phyloP scores from a whole-genome alignment of 768 basidiomycete genomes.

The Collybia mongolica region DNA sequence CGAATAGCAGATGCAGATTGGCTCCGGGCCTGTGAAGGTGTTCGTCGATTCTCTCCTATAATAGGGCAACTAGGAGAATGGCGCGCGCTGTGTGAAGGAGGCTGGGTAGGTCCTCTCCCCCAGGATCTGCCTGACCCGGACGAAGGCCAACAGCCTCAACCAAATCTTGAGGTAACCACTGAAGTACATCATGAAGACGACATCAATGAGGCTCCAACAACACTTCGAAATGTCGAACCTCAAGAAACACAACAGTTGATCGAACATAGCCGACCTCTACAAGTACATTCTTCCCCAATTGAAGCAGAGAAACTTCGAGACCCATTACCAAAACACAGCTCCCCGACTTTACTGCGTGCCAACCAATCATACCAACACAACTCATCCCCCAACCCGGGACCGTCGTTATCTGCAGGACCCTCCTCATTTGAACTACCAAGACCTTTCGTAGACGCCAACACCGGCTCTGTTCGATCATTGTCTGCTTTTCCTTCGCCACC shows the following conservation, averaged over 20 bases:
- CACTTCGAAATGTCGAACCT: constrained; percentile 4
- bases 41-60: constrained; percentile 62
- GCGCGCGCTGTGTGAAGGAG: constrained; percentile 73
- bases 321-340: neutral
- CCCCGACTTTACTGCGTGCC: neutral
- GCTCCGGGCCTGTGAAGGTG: constrained; percentile 68
- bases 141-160: constrained; percentile 5
- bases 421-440: constrained; percentile 36
- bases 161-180: neutral
- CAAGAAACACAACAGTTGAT: constrained; percentile 1
- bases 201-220: constrained; percentile 3
- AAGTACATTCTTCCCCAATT: constrained; percentile 4
- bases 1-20: constrained; percentile 81
- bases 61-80: constrained; percentile 74
- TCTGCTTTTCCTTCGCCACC: constrained; percentile 76
- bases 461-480: constrained; percentile 63
- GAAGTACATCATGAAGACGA: constrained; percentile 4
- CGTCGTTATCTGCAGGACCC: constrained; percentile 11
- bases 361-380: neutral
- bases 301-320: constrained; percentile 10
- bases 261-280: neutral
- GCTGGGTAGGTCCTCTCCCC: constrained; percentile 59
- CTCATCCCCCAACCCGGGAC: neutral
- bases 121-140: constrained; percentile 37
- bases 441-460: constrained; percentile 36